Base-by-base conservation (phyloP, 257 asterid genomes). In the Haberlea rhodopensis region DNA sequence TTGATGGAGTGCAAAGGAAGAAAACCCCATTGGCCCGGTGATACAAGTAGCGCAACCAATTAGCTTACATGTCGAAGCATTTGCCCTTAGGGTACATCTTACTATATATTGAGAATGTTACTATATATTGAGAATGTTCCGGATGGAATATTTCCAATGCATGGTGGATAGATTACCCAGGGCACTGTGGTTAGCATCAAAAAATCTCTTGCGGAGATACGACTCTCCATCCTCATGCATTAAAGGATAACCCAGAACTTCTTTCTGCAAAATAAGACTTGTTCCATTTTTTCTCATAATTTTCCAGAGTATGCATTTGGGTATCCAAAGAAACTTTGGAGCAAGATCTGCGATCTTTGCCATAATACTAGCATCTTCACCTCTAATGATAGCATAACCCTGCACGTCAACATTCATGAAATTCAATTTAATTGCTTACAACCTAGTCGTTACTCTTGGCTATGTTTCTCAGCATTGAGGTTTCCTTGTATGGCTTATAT, bases 191-290 rank as follows among this genome's bases (percentile, higher is more conserved):
- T n/a, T n/a, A n/a, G n/a, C n/a, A n/a, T n/a, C n/a, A n/a, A n/a
- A n/a, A n/a, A n/a, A n/a, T n/a, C n/a, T n/a, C 72, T 43, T 27
- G 29, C 25, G 18, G 5, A n/a, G n/a, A 55, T 9, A 67, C 6
- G 55, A 40, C 28, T 31, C 28, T 32, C 63, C 66, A 29, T 53
- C 23, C 23, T 37, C 54, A 23, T 19, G 53, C 40, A 22, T 82
- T 67, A 87, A 18, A 79, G 73, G 62, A 90, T 81, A 3, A 96
- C 80, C 99, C 99, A 90, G 73, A 90, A 90, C 68, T 73, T 94
- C 78, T 94, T 87, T 40, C 82, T 67, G 81, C 99, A 94, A 63
- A 94, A 74, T 27, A 94, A 71, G 45, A 87, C 92, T 4, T 83
- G 75, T 60, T 87, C 88, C 67, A 62, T 52, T 79, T 79, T 76